Evolutionary conservation across 208 protist species (phyloP), one percentile per base, ranked within the genome.

Genomic region (Acanthamoeba healyi): DNA sequence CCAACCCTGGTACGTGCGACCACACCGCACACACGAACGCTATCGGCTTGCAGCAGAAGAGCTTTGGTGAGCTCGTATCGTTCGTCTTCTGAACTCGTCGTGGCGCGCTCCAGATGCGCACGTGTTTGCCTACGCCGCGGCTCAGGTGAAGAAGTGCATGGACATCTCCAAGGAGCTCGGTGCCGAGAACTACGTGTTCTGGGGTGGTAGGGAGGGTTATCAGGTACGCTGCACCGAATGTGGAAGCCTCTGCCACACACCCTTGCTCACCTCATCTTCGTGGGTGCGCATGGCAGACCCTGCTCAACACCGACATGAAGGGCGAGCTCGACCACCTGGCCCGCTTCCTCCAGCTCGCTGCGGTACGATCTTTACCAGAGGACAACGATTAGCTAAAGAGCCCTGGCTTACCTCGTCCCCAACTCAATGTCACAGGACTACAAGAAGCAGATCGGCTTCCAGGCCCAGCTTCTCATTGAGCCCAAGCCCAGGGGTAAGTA

Each of bases 371-470:
- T 1, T 34, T 46, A 9, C n/a, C n/a, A n/a, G n/a, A n/a, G n/a
- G n/a, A n/a, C n/a, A n/a, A n/a, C n/a, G n/a, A n/a, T n/a, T n/a
- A n/a, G n/a, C n/a, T n/a, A n/a, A n/a, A n/a, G n/a, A n/a, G n/a
- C n/a, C n/a, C n/a, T n/a, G n/a, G n/a, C n/a, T n/a, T n/a, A n/a
- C n/a, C n/a, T n/a, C n/a, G n/a, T n/a, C n/a, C n/a, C n/a, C n/a
- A n/a, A n/a, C n/a, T n/a, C 14, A 10, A 9, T 15, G 6, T 12
- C 34, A 88, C 51, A 88, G 81, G 94, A 94, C 34, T 94, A 95
- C 88, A 95, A 95, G 81, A 94, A 94, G 91, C 51, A 95, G 51
- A 94, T 95, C 19, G 94, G 94, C 38, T 95, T 95, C 61, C 19
- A 34, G 24, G 94, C 26, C 34, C 49, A 77, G 38, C 63, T 95